Evolutionary conservation across 331 rosid species (phyloP).

Genomic region (Arachis monticola): DNA sequence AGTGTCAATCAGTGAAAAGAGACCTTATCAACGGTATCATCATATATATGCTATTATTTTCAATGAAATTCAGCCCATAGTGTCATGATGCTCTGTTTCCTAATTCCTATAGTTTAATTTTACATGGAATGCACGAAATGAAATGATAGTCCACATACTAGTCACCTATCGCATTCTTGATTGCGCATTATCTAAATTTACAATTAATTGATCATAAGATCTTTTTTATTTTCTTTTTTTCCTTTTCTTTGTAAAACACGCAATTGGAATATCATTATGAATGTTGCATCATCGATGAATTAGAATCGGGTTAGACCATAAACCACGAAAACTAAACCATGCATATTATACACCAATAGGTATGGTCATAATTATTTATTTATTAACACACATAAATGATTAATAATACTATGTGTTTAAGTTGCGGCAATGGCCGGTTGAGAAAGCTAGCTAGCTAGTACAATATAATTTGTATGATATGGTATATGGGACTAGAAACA

Average conservation of each 20-base stretch:
- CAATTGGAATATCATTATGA: not conserved
- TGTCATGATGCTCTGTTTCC: not conserved
- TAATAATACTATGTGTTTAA: too few species aligned
- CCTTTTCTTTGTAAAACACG: too few species aligned
- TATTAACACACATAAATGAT: too few species aligned
- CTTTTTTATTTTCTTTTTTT: not conserved
- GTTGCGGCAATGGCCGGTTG: constrained; percentile 18
- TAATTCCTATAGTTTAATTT: not conserved
- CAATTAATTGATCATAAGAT: too few species aligned
- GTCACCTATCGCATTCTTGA: not conserved
- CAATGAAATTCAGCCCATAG: not conserved
- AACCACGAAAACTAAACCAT: too few species aligned
- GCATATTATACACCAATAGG: too few species aligned
- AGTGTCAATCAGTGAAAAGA: not conserved
- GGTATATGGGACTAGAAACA: constrained; percentile 35
- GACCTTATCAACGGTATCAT: not conserved
- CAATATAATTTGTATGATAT: too few species aligned
- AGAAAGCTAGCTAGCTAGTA: not conserved
- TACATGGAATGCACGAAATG: not conserved
- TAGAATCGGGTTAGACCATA: too few species aligned
- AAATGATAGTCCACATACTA: not conserved
- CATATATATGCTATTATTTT: too few species aligned
- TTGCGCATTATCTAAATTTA: not conserved
- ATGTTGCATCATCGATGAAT: too few species aligned
- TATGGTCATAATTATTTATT: too few species aligned